A percentile compares a stretch with the other conserved stretches of the same genome.
Conservation (phyloP, 2,329 filamentous ascomycete species). For the Aspergillus calidoustus region DNA sequence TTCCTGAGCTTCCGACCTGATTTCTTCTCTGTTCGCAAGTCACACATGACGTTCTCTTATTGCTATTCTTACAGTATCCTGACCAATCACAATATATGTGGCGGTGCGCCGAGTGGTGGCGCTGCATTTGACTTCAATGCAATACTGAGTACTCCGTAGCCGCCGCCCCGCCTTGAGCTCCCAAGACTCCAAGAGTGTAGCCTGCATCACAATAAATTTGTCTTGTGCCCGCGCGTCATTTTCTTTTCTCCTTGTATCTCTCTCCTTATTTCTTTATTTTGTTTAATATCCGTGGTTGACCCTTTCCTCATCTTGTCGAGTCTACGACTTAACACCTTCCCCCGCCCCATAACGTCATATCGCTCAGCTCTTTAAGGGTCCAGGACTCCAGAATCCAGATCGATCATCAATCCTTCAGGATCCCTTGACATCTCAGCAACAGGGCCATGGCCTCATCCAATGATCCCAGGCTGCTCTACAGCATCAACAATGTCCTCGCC, state of each 20-base stretch:
- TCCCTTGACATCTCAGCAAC: neutral
- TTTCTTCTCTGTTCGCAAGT: slow-evolving; percentile 1
- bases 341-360: slow-evolving; percentile 6
- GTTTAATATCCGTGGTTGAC: slow-evolving; percentile 1
- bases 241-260: slow-evolving; percentile 7
- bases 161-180: slow-evolving; percentile 4
- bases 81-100: slow-evolving; percentile 18
- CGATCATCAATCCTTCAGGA: neutral
- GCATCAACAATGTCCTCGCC: slow-evolving; percentile 80
- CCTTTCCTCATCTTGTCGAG: neutral
- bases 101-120: slow-evolving; percentile 25
- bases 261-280: neutral
- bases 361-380: neutral
- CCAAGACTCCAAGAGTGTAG: slow-evolving; percentile 23
- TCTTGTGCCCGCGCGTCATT: slow-evolving; percentile 12
- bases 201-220: slow-evolving; percentile 13
- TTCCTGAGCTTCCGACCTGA: neutral
- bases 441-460: slow-evolving; percentile 33
- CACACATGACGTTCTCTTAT: slow-evolving; percentile 1
- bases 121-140: slow-evolving; percentile 20
- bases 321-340: neutral
- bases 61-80: slow-evolving; percentile 13
- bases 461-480: slow-evolving; percentile 48
- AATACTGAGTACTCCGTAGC: neutral
- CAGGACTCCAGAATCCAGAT: neutral